phyloP scores from a whole-genome alignment of 345 rosid genomes.

The Eucalyptus sp. region DNA sequence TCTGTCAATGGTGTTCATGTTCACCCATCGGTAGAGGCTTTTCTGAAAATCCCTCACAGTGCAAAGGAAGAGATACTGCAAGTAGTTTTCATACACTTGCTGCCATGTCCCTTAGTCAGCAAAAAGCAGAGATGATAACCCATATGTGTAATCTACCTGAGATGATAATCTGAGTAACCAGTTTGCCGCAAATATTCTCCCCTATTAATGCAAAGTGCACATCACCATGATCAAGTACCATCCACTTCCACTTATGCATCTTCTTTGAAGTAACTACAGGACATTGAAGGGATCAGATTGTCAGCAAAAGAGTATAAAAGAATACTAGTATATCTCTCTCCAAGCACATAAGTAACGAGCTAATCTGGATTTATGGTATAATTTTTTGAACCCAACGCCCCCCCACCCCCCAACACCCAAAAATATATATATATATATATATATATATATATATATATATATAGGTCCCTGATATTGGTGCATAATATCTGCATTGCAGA shows the following conservation, averaged over 20 bases:
- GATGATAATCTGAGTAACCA: not conserved
- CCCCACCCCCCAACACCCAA: not conserved
- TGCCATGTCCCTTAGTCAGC: not conserved
- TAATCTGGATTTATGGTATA: not conserved
- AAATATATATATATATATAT: too few species aligned
- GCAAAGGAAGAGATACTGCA: not conserved
- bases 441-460: too few species aligned
- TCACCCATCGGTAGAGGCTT: not conserved
- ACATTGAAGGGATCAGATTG: not conserved
- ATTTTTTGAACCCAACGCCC: too few species aligned
- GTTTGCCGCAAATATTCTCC: too few species aligned
- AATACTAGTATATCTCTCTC: not conserved
- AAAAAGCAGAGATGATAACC: too few species aligned
- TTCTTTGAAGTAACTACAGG: not conserved
- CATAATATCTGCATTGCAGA: too few species aligned
- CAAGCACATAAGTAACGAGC: not conserved
- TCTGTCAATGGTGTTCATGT: not conserved
- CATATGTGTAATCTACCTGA: not conserved
- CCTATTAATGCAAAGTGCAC: not conserved
- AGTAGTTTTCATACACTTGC: not conserved
- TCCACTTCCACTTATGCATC: not conserved
- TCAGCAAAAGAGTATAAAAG: not conserved
- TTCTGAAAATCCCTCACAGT: not conserved
- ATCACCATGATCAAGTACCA: not conserved
- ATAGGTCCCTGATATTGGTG: too few species aligned